phyloP scores from a whole-genome alignment of 176 grass and related monocot genomes.

The Avena atlantica region DNA sequence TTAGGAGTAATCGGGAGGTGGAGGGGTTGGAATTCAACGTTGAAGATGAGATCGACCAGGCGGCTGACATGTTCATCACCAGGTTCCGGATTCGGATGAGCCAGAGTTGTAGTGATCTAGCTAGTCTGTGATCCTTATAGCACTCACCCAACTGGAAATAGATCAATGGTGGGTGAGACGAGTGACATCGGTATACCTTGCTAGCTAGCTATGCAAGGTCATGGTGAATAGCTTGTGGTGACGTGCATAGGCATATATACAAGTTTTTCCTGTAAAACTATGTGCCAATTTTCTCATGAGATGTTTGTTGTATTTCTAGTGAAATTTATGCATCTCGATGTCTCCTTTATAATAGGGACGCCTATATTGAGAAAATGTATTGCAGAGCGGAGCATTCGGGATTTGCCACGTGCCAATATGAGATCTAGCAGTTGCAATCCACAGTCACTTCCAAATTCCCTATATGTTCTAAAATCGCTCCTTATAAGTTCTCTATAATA shows the following conservation, averaged over 20 bases:
- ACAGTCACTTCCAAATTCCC: too few species aligned
- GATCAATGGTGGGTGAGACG: neutral
- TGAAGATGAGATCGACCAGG: conserved; percentile 80
- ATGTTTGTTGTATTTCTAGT: neutral
- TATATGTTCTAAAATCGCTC: too few species aligned
- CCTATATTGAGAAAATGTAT: too few species aligned
- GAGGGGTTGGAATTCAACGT: conserved; percentile 73
- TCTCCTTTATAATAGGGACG: neutral
- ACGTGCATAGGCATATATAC: neutral
- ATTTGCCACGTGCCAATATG: too few species aligned
- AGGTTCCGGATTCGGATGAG: conserved; percentile 72
- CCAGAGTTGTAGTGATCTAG: conserved; percentile 26
- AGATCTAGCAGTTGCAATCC: too few species aligned
- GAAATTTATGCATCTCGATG: neutral
- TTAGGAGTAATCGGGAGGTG: conserved; percentile 63
- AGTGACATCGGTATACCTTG: neutral
- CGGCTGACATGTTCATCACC: conserved; percentile 76
- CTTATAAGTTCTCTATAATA: too few species aligned
- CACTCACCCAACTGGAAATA: conserved; percentile 28
- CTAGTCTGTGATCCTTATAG: neutral
- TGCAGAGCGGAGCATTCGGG: too few species aligned
- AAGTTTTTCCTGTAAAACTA: conserved; percentile 10
- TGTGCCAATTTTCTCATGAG: neutral
- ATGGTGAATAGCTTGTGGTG: neutral
- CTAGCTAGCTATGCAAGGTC: neutral